Evolutionary conservation across 352 stramenopile species (phyloP).

Genomic region (Synura sp.): DNA sequence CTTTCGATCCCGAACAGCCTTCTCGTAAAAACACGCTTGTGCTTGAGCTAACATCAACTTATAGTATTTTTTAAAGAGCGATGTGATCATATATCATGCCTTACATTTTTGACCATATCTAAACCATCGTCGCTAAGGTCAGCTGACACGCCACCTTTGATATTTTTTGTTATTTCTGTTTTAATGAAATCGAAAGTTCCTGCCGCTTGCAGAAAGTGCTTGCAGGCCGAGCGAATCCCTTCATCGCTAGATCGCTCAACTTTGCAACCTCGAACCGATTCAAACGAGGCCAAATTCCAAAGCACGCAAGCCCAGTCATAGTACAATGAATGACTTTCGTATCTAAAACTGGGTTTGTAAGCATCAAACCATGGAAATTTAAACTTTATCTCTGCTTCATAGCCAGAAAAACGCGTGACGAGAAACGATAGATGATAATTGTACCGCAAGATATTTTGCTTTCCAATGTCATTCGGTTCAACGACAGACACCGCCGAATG

Average conservation of each 20-base stretch:
- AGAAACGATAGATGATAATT: neutral
- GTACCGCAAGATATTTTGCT: neutral
- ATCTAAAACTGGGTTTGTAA: neutral
- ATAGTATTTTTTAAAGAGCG: too few relatives aligned
- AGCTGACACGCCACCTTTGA: neutral
- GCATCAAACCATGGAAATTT: neutral
- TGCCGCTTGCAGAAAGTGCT: slow-evolving; percentile 14
- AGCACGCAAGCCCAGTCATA: neutral
- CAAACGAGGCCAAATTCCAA: slow-evolving; percentile 19
- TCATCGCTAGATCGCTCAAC: slow-evolving; percentile 4
- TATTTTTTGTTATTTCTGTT: neutral
- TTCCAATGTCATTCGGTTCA: neutral
- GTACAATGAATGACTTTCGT: neutral
- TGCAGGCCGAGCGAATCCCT: neutral
- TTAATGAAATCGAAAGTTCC: neutral
- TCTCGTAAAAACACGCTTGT: slow-evolving; percentile 76
- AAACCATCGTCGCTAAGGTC: neutral
- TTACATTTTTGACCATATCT: slow-evolving; percentile 55
- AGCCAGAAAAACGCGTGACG: neutral
- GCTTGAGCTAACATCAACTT: slow-evolving; percentile 74
- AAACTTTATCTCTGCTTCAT: neutral
- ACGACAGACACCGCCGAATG: too few relatives aligned
- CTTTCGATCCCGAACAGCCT: slow-evolving; percentile 74
- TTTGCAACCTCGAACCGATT: neutral
- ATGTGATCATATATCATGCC: too few relatives aligned